Base-by-base conservation (phyloP, 768 basidiomycete species). In the Suillus fuscotomentosus region DNA sequence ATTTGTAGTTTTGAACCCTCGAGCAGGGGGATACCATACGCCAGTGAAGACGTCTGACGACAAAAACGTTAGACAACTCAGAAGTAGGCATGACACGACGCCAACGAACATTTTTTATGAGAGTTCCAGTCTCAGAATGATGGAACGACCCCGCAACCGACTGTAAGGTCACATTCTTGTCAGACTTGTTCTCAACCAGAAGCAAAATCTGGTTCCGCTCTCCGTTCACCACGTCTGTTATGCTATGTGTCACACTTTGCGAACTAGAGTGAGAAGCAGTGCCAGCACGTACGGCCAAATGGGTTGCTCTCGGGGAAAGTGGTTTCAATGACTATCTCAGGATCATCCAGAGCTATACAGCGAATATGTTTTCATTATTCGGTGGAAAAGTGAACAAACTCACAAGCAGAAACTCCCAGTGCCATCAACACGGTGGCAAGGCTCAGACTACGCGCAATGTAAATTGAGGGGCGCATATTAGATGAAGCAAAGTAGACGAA, bases 141-240 rank as follows among this genome's bases (percentile, higher is more conserved):
- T 86, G 84, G 69, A 94, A 79, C 42, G 90, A 88, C 50, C 89
- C 92, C 60, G 84, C 82, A 64, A 91, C 81, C 69, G 77, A 83
- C 65, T 86, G 73, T 20, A 94, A 77, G 2, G 90, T 91, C 57
- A 90, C 81, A 67, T 93, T 91, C 70, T 82, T 83, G 68, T 84
- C 84, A 13, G 90, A 89, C 74, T 85, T 90, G 77, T 92, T 95
- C 76, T 92, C 91, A 14, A 94, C 81, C 34, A 81, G 75, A 57
- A 95, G 75, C 31, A 77, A 76, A 41, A 95, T 78, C 39, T 83
- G 78, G 72, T 93, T 95, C 71, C 83, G 86, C 80, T 92, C 90
- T 64, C 92, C 92, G 69, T 95, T 95, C 39, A 94, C 87, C 57
- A 94, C 79, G 65, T 93, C 92, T 94, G 70, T n/a, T 66, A 38